phyloP scores from a whole-genome alignment of 108 stramenopile genomes.

The Thalassiosira profunda region DNA sequence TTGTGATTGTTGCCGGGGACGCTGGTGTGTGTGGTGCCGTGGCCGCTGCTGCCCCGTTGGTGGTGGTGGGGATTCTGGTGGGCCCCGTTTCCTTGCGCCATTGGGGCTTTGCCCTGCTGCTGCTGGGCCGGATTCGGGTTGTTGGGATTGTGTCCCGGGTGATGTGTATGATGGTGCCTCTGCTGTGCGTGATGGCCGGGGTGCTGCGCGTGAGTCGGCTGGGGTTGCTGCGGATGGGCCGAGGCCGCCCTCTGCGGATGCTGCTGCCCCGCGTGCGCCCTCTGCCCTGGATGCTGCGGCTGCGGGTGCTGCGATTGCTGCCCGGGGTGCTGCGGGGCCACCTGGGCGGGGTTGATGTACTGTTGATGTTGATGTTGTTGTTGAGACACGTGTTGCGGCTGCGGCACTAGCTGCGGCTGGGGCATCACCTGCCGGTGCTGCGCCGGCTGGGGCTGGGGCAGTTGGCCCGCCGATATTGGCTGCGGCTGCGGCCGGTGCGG shows the following conservation, averaged over 20 bases:
- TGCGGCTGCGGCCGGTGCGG: conserved; percentile 7
- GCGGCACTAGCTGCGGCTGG: conserved; percentile 12
- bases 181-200: conserved; percentile 11
- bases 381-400: conserved; percentile 3
- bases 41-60: conserved; percentile 13
- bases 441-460: background rate
- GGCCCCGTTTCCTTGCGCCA: too few species aligned
- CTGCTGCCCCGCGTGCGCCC: conserved; percentile 5
- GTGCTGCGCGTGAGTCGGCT: conserved; percentile 11
- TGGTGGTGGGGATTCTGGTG: background rate
- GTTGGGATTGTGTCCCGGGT: conserved; percentile 1
- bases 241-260: background rate
- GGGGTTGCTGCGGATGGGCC: conserved; percentile 5
- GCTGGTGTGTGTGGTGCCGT: conserved; percentile 10
- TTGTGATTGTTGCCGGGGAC: conserved; percentile 17
- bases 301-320: conserved; percentile 1
- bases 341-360: background rate
- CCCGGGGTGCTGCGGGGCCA: background rate
- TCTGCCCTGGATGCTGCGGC: conserved; percentile 15
- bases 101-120: background rate
- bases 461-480: conserved; percentile 9
- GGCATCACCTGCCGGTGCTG: background rate
- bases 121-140: conserved; percentile 8
- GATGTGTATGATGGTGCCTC: conserved; percentile 15
- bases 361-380: conserved; percentile 10